Percentiles rank a stretch among this genome's conserved stretches.
phyloP scores from a whole-genome alignment of 2,329 filamentous ascomycete species.

The Metarhizium guizhouense region DNA sequence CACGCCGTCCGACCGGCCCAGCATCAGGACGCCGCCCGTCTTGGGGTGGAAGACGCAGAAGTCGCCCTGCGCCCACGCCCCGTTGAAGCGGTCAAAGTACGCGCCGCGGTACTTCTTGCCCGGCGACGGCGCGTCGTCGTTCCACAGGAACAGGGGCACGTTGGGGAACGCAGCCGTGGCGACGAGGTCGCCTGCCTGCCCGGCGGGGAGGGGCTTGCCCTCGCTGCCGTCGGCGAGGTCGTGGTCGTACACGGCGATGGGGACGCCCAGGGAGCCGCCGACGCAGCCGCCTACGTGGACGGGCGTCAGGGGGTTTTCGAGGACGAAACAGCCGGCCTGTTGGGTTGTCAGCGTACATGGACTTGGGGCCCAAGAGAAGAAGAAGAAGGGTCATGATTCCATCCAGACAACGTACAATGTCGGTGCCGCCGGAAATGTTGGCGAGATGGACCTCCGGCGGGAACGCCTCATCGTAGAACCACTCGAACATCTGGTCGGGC shows the following conservation, averaged over 20 bases:
- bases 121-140: slow-evolving; percentile 37
- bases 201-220: slow-evolving; percentile 38
- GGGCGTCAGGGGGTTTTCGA: slow-evolving; percentile 60
- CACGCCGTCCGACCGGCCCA: slow-evolving; percentile 69
- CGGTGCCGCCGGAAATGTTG: slow-evolving; percentile 72
- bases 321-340: slow-evolving; percentile 50
- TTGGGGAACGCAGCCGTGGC: slow-evolving; percentile 65
- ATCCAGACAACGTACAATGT: slow-evolving; percentile 44
- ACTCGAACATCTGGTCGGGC: slow-evolving; percentile 67
- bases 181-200: slow-evolving; percentile 67
- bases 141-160: slow-evolving; percentile 60
- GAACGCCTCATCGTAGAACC: slow-evolving; percentile 67
- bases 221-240: slow-evolving; percentile 38
- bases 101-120: slow-evolving; percentile 49
- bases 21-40: slow-evolving; percentile 56
- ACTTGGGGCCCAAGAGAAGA: background rate
- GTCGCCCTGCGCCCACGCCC: slow-evolving; percentile 77
- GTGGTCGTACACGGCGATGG: slow-evolving; percentile 53
- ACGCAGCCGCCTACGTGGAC: slow-evolving; percentile 50
- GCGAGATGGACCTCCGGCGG: slow-evolving; percentile 55
- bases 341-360: background rate
- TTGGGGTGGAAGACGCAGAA: slow-evolving; percentile 63
- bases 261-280: slow-evolving; percentile 38
- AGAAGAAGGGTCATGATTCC: no score
- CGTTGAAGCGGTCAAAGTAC: slow-evolving; percentile 53